Conservation (phyloP, 768 basidiomycete genomes). For the Pisolithus albus region DNA sequence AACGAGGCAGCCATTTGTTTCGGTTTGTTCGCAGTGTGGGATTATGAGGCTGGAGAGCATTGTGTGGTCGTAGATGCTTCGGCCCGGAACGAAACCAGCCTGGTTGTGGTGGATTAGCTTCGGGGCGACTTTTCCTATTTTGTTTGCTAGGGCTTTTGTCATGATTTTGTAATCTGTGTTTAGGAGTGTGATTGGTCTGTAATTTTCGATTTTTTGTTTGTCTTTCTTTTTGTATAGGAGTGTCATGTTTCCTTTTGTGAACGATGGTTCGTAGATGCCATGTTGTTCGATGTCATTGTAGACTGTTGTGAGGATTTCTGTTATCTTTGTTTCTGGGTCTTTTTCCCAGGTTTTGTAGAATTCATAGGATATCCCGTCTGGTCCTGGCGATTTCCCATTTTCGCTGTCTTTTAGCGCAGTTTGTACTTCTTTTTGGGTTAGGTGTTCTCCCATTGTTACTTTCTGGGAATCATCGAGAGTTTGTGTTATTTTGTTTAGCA, state of each 20-base stretch:
- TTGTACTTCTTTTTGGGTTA: conserved; percentile 9
- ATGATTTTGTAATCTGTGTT: conserved; percentile 30
- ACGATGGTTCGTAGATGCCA: conserved; percentile 14
- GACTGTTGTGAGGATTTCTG: background rate
- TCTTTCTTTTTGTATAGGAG: conserved; percentile 39
- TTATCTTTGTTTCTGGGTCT: background rate
- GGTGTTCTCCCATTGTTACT: background rate
- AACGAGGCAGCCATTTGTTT: conserved; percentile 22
- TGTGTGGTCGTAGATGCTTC: conserved; percentile 29
- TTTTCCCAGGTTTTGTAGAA: conserved; percentile 14
- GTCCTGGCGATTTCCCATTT: conserved; percentile 14
- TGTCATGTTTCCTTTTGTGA: conserved; percentile 28
- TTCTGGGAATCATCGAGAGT: background rate
- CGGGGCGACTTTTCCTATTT: conserved; percentile 12
- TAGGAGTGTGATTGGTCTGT: conserved; percentile 32
- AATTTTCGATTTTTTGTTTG: conserved; percentile 24
- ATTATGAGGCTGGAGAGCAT: conserved; percentile 21
- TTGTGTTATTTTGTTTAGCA: background rate
- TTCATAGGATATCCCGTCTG: conserved; percentile 25
- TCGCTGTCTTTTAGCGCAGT: conserved; percentile 5
- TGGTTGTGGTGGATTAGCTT: too few relatives aligned
- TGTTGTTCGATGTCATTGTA: conserved; percentile 24
- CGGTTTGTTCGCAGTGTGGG: conserved; percentile 14
- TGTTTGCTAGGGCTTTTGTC: conserved; percentile 17
- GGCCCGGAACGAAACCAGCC: conserved; percentile 32